Percentiles rank a stretch among this genome's conserved stretches.
phyloP scores from a whole-genome alignment of 1,284 basidiomycete genomes.

The Chiua sp. region DNA sequence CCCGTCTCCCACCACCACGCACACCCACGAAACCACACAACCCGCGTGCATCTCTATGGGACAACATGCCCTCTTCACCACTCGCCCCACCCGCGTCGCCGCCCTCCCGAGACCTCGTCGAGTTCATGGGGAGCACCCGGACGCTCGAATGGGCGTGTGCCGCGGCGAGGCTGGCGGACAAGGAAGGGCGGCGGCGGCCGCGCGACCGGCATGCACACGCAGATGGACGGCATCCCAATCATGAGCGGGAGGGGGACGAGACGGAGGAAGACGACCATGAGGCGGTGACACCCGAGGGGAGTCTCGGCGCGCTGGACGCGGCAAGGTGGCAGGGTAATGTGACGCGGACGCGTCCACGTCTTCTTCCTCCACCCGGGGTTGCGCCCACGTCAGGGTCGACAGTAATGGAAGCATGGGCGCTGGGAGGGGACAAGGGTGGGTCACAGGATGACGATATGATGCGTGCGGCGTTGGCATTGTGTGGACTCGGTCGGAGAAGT shows the following conservation, averaged over 20 bases:
- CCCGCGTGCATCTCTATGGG: conserved; percentile 55
- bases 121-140: conserved; percentile 52
- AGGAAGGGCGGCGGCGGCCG: conserved; percentile 16
- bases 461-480: conserved; percentile 64
- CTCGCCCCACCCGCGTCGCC: conserved; percentile 55
- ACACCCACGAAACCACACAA: conserved; percentile 47
- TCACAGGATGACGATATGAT: conserved; percentile 66
- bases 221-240: too few relatives aligned
- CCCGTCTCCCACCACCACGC: conserved; percentile 49
- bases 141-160: conserved; percentile 80
- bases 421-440: conserved; percentile 25
- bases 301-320: conserved; percentile 23
- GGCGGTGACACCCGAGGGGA: conserved; percentile 46
- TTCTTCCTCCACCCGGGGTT: conserved; percentile 4
- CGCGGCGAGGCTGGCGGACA: conserved; percentile 47
- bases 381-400: not conserved
- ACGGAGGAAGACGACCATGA: conserved; percentile 45
- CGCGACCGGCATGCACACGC: not conserved
- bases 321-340: conserved; percentile 2
- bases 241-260: conserved; percentile 27
- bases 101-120: conserved; percentile 51
- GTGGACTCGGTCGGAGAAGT: conserved; percentile 53
- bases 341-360: conserved; percentile 2
- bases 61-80: conserved; percentile 76
- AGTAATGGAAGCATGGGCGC: conserved; percentile 8